Evolutionary conservation across 1,139 yeast genomes (phyloP), one percentile per base, ranked within the genome.

Genomic region (Debaryomyces coudertii): DNA sequence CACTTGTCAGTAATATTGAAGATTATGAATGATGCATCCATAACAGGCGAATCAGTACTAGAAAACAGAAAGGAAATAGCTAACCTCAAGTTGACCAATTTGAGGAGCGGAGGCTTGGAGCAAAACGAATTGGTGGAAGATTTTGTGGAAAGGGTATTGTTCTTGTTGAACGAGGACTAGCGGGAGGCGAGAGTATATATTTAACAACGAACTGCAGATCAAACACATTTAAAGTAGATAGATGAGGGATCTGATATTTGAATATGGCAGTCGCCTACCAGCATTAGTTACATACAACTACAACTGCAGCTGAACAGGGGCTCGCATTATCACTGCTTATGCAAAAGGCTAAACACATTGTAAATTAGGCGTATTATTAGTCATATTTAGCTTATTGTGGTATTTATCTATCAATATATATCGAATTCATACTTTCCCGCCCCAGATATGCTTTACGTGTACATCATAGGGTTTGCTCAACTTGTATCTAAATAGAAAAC

Each of bases 121-220:
- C 79, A 77, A 43, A 86, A 87, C 57, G 80, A 71, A 49, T 64
- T 83, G 34, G 79, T 87, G 5, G 90, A 86, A 58, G 90, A 85
- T 55, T 85, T 86, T 63, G 53, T 63, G 11, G 56, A 55, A 31
- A 41, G 64, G 30, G 42, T 44, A n/a, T n/a, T 40, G 18, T 28
- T 11, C 9, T 27, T 39, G 23, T 9, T 35, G 18, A 23, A 12
- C 11, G 38, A 35, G 9, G 20, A 23, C 2, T 12, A 14, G 16
- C 4, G 36, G 8, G 14, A 14, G 6, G 11, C 15, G 5, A 1
- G 7, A 8, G 9, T 24, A 24, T 3, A 24, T 15, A 28, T 8
- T 8, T n/a, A 28, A 28, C 14, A 7, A 28, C n/a, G n/a, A n/a
- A n/a, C n/a, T n/a, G n/a, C 22, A 20, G 22, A 20, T 20, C 22